Evolutionary conservation across 805 yeast species (phyloP), one percentile per base, ranked within the genome.

Genomic region (Pichia rugopelliculosa): DNA sequence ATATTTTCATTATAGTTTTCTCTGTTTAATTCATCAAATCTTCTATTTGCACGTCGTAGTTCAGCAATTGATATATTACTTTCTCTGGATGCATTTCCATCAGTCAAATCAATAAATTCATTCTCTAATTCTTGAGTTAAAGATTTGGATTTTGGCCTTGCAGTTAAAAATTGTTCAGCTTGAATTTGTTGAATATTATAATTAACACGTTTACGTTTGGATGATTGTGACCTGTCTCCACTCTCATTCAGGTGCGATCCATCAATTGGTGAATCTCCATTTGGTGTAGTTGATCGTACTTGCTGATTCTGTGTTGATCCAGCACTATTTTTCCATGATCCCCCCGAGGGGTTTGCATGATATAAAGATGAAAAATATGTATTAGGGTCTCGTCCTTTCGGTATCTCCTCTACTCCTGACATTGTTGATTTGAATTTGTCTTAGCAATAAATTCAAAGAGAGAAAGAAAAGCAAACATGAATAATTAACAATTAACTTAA

Each of bases 1-100:
- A 51, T 39, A 22, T 53, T 51, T 24, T 71, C 75, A 53, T 64
- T 71, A 52, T 70, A 73, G 49, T 72, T 72, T 56, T 73, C 77
- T 24, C 68, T 54, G 46, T 69, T 72, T 20, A 73, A 55, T 49
- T 72, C 76, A 2, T 60, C 65, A 44, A 71, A 68, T 41, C 77
- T 53, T 49, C 67, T 69, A 15, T 57, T 56, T 1, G 71, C 67
- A 42, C 63, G 64, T 52, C 64, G 67, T 52, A 64, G 60, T 42
- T 66, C 73, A 10, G 55, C 47, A 2, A 59, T 56, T 1, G 52
- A 41, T 26, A 59, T 22, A 48, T 37, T 45, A 41, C 15, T 8
- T 22, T 33, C 18, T 30, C 48, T 25, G 5, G 25, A 25, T 24
- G 33, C 13, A 27, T 11, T 27, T 30, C 43, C 34, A 12, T 48